Conservation (phyloP, 495 filamentous ascomycete genomes). For the Chlorociboria aeruginascens region DNA sequence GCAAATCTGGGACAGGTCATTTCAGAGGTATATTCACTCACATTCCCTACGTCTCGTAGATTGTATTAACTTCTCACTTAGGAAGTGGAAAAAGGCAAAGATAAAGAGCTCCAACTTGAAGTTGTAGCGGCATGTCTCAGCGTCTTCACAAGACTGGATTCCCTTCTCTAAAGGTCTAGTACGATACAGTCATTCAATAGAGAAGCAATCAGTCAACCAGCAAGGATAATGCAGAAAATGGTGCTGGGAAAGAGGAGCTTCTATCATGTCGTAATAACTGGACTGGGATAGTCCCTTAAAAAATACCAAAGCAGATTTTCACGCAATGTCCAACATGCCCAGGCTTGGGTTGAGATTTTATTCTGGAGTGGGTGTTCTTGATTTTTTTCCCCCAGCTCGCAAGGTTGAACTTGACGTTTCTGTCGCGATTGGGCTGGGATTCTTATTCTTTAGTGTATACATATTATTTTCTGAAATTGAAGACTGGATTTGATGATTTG, state of each 20-base stretch:
- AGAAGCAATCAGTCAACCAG: neutral
- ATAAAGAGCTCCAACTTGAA: slow-evolving; percentile 92
- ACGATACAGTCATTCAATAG: neutral
- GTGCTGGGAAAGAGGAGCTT: neutral
- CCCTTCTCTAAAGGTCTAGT: slow-evolving; percentile 51
- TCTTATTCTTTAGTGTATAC: too few species aligned
- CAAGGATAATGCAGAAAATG: neutral
- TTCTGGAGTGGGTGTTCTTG: slow-evolving; percentile 1
- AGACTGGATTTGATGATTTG: too few species aligned
- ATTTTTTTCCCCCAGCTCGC: neutral
- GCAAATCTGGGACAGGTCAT: slow-evolving; percentile 87
- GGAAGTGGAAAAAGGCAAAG: slow-evolving; percentile 72
- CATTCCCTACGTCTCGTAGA: too few species aligned
- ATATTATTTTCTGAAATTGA: too few species aligned
- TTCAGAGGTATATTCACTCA: slow-evolving; percentile 39
- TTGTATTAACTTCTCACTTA: slow-evolving; percentile 10
- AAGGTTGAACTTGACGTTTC: too few species aligned
- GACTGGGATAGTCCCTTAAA: slow-evolving; percentile 5
- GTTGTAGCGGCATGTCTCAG: slow-evolving; percentile 88
- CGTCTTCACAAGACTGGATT: slow-evolving; percentile 94
- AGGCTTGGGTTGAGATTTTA: slow-evolving; percentile 2
- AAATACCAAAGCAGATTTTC: slow-evolving; percentile 13
- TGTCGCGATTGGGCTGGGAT: too few species aligned
- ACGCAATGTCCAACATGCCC: neutral
- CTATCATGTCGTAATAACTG: slow-evolving; percentile 18